Base-by-base conservation (phyloP, 352 stramenopile species). In the Aphanomyces invadans region DNA sequence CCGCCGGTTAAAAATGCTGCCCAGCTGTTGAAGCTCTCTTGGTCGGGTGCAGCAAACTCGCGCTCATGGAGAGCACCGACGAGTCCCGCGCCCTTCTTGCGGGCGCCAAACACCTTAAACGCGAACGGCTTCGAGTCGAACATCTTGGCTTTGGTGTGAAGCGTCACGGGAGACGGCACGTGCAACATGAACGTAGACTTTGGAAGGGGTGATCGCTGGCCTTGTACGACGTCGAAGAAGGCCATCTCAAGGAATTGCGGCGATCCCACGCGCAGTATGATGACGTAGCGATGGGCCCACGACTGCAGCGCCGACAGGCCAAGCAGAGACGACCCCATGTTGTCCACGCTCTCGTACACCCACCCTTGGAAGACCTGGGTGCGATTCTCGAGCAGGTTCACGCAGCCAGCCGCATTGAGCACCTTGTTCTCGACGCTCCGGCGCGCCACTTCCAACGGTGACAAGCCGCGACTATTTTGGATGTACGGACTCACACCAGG, bases 351-450 rank as follows among this genome's bases (percentile, higher is more conserved):
- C 26, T 63, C 55, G 33, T 51, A 63, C 17, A 63, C 29, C 29
- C 33, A 63, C 19, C 55, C 55, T 63, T 63, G 29, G 28, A 63
- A 63, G 4, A 63, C 55, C 23, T 51, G 31, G 12, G 11, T 51
- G 33, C 55, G 55, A 9, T 28, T 17, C 39, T 63, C 55, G 19
- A 63, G 21, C 0, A 51, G 55, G 19, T 63, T 9, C n/a, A 63
- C 33, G 36, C 55, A 63, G 10, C 25, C 19, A 1, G 55, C 31
- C n/a, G 33, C 29, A 28, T 42, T 36, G 3, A 26, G 55, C 1
- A n/a, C 19, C 31, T 42, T 51, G 33, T 25, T 63, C 26, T 63
- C 31, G 39, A 49, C 12, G 11, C 31, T 28, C 17, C 33, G 55
- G 10, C 55, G 55, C 55, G 55, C 33, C 9, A 63, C 29, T 45